A percentile compares a stretch with the other conserved stretches of the same genome.
Evolutionary conservation across 768 basidiomycete genomes (phyloP).

Genomic region (Termitomyces sp.): DNA sequence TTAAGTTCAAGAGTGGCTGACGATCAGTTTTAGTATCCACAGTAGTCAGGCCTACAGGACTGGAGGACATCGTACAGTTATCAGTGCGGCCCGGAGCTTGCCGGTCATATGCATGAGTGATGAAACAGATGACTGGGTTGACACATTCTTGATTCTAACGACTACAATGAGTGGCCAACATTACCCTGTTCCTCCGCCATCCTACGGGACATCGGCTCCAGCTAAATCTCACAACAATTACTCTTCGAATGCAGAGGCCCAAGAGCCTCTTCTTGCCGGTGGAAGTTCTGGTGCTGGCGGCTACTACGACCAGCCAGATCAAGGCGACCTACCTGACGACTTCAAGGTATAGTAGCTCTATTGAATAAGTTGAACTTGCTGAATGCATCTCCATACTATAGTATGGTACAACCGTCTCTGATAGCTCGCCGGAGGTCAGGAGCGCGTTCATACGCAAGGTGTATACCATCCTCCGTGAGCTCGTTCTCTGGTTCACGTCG

Average conservation of each 20-base stretch:
- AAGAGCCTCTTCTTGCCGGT: constrained; percentile 55
- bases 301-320: constrained; percentile 70
- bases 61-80: neutral
- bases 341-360: constrained; percentile 64
- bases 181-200: constrained; percentile 58
- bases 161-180: constrained; percentile 41
- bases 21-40: neutral
- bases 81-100: constrained; percentile 7
- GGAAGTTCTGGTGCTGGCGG: constrained; percentile 41
- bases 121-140: neutral
- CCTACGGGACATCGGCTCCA: constrained; percentile 42
- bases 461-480: constrained; percentile 83
- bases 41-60: too few relatives aligned
- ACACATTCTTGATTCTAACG: neutral
- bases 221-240: constrained; percentile 24
- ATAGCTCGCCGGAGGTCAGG: constrained; percentile 73
- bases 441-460: constrained; percentile 89
- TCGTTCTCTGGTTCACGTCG: neutral
- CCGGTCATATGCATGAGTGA: constrained; percentile 5
- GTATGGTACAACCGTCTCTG: constrained; percentile 80
- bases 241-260: constrained; percentile 26
- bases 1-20: neutral
- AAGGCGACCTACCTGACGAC: constrained; percentile 82
- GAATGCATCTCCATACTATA: constrained; percentile 20
- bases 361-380: neutral